phyloP scores from a whole-genome alignment of 345 rosid genomes.

The Raphanus raphanistrum region DNA sequence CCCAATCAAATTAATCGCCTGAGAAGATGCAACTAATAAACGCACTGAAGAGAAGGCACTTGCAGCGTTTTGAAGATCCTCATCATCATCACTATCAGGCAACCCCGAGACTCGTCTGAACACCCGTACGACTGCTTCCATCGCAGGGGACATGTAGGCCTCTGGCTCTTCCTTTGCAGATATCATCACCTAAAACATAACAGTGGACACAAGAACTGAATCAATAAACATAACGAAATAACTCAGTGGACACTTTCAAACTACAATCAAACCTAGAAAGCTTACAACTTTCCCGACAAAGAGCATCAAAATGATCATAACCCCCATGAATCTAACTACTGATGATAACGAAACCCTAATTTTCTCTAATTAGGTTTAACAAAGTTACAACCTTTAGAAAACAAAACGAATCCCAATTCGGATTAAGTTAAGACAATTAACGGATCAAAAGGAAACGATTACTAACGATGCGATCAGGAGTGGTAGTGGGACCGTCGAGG shows the following conservation, averaged over 20 bases:
- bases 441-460: not conserved
- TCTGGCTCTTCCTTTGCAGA: constrained; percentile 70
- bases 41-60: constrained; percentile 60
- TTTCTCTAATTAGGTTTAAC: not conserved
- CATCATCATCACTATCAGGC: constrained; percentile 40
- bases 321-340: not conserved
- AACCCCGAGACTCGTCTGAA: constrained; percentile 55
- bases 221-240: too few species aligned
- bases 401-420: not conserved
- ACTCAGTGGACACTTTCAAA: too few species aligned
- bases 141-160: constrained; percentile 54
- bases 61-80: constrained; percentile 38
- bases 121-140: constrained; percentile 61
- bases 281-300: not conserved
- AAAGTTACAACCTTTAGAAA: not conserved
- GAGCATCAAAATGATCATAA: not conserved
- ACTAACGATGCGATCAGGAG: constrained; percentile 78
- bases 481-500: constrained; percentile 62
- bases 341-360: constrained; percentile 15
- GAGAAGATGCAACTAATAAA: constrained; percentile 77
- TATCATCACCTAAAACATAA: constrained; percentile 50
- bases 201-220: not conserved
- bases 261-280: not conserved
- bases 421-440: not conserved
- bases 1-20: constrained; percentile 87